These are phyloP conservation scores for Aspergillus egyptiacus DNA, from an alignment of 495 filamentous ascomycete genomes.

Conservation along the genomic window DNA sequence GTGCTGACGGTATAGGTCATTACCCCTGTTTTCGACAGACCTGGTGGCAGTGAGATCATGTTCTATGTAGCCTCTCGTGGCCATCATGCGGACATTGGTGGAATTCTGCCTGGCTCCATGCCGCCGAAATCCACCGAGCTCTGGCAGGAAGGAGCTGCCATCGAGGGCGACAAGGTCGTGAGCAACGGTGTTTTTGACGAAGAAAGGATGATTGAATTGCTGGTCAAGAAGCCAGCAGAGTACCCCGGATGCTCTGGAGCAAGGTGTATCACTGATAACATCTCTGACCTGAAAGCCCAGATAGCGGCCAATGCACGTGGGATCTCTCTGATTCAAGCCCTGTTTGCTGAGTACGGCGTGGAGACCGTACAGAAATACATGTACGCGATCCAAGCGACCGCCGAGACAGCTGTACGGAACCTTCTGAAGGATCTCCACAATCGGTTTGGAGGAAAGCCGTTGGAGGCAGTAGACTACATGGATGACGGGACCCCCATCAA, in stretches of 20 bases:
- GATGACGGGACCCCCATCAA: slow-evolving; percentile 91
- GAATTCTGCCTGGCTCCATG: slow-evolving; percentile 94
- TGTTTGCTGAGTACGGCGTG: slow-evolving; percentile 88
- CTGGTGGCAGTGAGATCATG: slow-evolving; percentile 73
- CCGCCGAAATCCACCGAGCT: slow-evolving; percentile 90
- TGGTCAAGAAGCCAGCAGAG: slow-evolving; percentile 76
- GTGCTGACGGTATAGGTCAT: slow-evolving; percentile 36
- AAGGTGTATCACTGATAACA: slow-evolving; percentile 83
- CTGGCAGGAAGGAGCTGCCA: slow-evolving; percentile 89
- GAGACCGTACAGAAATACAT: slow-evolving; percentile 95
- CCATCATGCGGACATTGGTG: slow-evolving; percentile 96
- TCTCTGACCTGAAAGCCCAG: slow-evolving; percentile 94
- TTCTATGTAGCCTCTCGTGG: slow-evolving; percentile 96
- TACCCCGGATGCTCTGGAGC: slow-evolving; percentile 87
- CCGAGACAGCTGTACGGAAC: slow-evolving; percentile 75
- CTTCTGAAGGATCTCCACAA: slow-evolving; percentile 57
- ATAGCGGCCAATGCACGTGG: slow-evolving; percentile 95
- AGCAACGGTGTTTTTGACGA: slow-evolving; percentile 88
- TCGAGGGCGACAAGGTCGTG: slow-evolving; percentile 91
- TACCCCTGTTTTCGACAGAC: slow-evolving; percentile 73
- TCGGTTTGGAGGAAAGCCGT: slow-evolving; percentile 67
- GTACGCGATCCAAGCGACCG: slow-evolving; percentile 87
- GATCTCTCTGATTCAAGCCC: slow-evolving; percentile 75
- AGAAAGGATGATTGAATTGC: slow-evolving; percentile 72
- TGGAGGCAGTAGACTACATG: slow-evolving; percentile 90